Conservation (phyloP, 306 rosid species). For the Acacia acuminata region DNA sequence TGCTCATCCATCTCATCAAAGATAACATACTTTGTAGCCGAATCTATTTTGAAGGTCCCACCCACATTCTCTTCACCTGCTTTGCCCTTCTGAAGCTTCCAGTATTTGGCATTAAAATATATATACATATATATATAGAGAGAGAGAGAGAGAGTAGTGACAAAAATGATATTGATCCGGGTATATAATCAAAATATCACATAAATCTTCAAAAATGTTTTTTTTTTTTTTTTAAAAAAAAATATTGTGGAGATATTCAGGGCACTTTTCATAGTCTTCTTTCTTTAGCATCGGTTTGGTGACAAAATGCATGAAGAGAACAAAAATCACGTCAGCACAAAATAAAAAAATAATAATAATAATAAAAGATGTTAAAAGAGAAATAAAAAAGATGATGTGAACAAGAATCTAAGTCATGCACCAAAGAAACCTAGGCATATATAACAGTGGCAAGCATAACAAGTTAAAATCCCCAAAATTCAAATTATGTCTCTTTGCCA, state of each 20-base stretch:
- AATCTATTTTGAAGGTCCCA: conserved; percentile 39
- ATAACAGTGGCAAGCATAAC: conserved; percentile 99
- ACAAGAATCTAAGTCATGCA: conserved; percentile 95
- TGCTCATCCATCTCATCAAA: conserved; percentile 51
- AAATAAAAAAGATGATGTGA: conserved; percentile 25
- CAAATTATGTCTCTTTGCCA: conserved; percentile 87
- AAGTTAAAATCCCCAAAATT: conserved; percentile 79
- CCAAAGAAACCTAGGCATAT: conserved; percentile 99
- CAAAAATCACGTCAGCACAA: conserved; percentile 44
- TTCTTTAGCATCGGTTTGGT: conserved; percentile 61
- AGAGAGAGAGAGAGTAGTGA: no score
- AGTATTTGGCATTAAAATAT: conserved; percentile 56
- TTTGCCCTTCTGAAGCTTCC: conserved; percentile 64
- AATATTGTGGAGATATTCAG: conserved; percentile 17
- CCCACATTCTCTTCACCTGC: conserved; percentile 41
- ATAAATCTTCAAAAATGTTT: conserved; percentile 22
- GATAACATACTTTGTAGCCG: conserved; percentile 81
- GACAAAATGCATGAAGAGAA: conserved; percentile 32
- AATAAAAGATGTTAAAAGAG: conserved; percentile 12
- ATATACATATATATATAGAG: not conserved
- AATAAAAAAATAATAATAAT: no score
- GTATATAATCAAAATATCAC: no score
- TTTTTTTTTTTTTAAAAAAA: conserved; percentile 11
- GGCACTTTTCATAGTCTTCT: conserved; percentile 82
- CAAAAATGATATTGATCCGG: not conserved